Conservation (phyloP, 352 stramenopile species). For the Phytophthora sojae region DNA sequence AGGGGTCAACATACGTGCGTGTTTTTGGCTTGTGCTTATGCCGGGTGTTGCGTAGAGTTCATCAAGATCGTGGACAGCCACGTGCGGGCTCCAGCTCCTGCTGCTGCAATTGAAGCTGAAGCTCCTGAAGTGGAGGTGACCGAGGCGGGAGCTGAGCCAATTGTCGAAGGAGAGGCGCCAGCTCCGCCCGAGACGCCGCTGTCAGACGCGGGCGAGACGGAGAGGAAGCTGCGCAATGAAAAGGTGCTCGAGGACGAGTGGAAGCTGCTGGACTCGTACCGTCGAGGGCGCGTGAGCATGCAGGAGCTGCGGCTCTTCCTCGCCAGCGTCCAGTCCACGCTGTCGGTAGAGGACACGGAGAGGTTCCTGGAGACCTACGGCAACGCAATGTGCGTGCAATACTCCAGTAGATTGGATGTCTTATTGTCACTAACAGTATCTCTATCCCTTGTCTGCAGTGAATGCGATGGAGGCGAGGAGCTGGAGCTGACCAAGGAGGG, state of each 20-base stretch:
- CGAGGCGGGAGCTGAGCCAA: background rate
- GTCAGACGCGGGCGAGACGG: slow-evolving; percentile 26
- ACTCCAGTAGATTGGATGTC: background rate
- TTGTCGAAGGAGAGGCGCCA: background rate
- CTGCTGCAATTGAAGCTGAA: slow-evolving; percentile 7
- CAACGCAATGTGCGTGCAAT: slow-evolving; percentile 31
- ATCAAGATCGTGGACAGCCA: slow-evolving; percentile 80
- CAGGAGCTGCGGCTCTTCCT: slow-evolving; percentile 62
- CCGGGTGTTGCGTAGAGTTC: slow-evolving; percentile 50
- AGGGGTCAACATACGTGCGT: background rate
- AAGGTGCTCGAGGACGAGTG: slow-evolving; percentile 60
- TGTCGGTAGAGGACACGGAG: slow-evolving; percentile 52
- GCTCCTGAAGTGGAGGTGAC: slow-evolving; percentile 1
- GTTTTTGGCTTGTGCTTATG: background rate
- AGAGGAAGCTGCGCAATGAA: slow-evolving; percentile 30
- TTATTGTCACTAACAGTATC: background rate
- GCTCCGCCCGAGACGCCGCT: background rate
- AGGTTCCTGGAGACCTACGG: slow-evolving; percentile 68
- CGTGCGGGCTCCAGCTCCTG: slow-evolving; percentile 23
- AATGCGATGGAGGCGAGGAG: slow-evolving; percentile 31
- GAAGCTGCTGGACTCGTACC: slow-evolving; percentile 65
- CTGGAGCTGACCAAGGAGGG: slow-evolving; percentile 52
- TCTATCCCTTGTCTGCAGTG: slow-evolving; percentile 1
- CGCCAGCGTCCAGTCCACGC: slow-evolving; percentile 46
- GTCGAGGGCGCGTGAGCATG: slow-evolving; percentile 43